These are phyloP conservation scores for Colletotrichum godetiae DNA, from an alignment of 2,329 filamentous ascomycete genomes.

Conservation along the genomic window DNA sequence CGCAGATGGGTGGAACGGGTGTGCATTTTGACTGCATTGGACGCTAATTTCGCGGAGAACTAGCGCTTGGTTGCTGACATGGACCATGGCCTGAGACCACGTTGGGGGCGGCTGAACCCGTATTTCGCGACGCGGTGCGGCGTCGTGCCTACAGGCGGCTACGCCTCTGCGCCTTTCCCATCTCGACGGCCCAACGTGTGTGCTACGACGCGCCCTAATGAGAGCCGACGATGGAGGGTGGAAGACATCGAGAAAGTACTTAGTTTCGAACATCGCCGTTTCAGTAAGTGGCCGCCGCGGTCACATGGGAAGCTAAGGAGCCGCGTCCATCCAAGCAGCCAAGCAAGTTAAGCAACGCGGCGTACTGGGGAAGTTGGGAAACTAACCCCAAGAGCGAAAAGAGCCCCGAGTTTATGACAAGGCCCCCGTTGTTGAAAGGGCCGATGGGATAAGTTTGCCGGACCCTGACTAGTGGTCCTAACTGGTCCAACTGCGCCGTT, in stretches of 20 bases:
- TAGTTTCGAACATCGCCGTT: neutral
- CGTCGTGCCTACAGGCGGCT: neutral
- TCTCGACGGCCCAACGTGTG: neutral
- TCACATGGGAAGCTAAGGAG: neutral
- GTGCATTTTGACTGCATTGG: neutral
- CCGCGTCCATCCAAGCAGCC: neutral
- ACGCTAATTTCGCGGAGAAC: neutral
- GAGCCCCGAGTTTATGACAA: neutral
- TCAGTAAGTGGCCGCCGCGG: neutral
- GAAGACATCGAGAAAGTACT: neutral
- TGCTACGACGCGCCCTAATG: neutral
- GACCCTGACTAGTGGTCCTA: neutral
- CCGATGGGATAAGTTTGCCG: neutral
- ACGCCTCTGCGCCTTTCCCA: neutral
- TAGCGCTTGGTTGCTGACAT: neutral
- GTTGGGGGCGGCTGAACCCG: neutral
- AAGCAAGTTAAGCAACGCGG: neutral
- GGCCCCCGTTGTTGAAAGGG: neutral
- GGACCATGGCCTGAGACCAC: neutral
- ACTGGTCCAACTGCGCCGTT: neutral
- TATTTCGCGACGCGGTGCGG: neutral
- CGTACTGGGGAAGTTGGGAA: neutral
- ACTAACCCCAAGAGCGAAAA: neutral
- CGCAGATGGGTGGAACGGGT: neutral
- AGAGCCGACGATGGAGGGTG: neutral